Evolutionary conservation across 2,329 filamentous ascomycete genomes (phyloP), one percentile per base, ranked within the genome.

Genomic region (Aspergillus persii): DNA sequence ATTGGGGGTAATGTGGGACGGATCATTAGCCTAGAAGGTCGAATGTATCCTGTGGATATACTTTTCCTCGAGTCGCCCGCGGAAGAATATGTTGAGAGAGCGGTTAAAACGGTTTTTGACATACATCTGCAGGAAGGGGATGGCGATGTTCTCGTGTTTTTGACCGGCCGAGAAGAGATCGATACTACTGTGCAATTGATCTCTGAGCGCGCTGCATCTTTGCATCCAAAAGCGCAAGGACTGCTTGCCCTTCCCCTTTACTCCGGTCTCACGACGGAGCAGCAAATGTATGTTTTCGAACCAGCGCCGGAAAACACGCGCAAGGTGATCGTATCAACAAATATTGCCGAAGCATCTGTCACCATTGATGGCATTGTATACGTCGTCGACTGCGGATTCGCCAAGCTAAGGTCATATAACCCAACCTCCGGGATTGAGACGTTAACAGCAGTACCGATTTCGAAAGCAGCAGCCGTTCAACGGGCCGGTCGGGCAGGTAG

Each of bases 221-320:
- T 93, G 27, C 83, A 85, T 31, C 79, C 85, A 3, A 81, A 83
- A 52, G 80, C 84, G 9, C 82, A 84, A 62, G 79, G 80, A 26
- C 78, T 96, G 7, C 81, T 90, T 60, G 82, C 90, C 4, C 76
- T 98, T 8, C 93, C 94, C 1, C 83, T 98, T 0, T 98, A 96
- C 72, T 92, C 95, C 4, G 95, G 94, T 2, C 83, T 98, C 5
- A 86, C 92, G 2, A 92, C 89, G 8, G 93, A 97, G 64, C 88
- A 97, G 69, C 95, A 98, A 71, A 94, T 96, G 86, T 93, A 93
- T 65, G 89, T 98, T 46, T 98, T 98, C 71, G 92, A 96, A 68
- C 87, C 89, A 56, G 81, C 92, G 2, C 87, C 91, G 0, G 87
- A 91, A 61, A 89, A 93, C 60, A 93, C 88, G 1, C 85, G 95